Base-by-base conservation (phyloP, 495 filamentous ascomycete genomes). In the Trichoderma erinaceum region DNA sequence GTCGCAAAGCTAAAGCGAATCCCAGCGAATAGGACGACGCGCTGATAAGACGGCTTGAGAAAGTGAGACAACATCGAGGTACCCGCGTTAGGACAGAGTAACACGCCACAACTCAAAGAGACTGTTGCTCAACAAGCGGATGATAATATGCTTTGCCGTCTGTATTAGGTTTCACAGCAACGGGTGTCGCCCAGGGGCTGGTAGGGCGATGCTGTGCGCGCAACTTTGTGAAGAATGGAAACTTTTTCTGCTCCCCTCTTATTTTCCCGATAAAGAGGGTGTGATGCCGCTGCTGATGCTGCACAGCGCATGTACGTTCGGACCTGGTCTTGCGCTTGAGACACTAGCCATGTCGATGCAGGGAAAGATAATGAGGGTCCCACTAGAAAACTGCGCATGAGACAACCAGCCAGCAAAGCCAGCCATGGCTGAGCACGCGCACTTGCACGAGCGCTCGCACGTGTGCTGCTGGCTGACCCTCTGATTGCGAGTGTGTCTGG, bases 401-500 rank as follows among this genome's bases (percentile, higher is more conserved):
- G 56, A 61, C 56, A 56, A 56, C 0, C 50, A 23, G 50, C 50
- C 50, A 61, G 56, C 56, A 29, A 18, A 61, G 56, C 44, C 5
- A 38, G 35, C 35, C 56, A 18, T 15, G 56, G 56, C 25, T 25
- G 56, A 32, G 56, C 56, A 61, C 56, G 25, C 56, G 56, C 23
- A 15, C 56, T 61, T 61, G 56, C 56, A 61, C 56, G 56, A 23
- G 56, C 23, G 4, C 56, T 61, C 29, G 56, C 56, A 61, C 56
- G 25, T 61, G 56, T 61, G 56, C n/a, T 11, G 56, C 29, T 61
- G 56, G 25, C 56, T 32, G 56, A 61, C 56, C 56, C 56, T 61
- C 56, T 61, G 23, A 21, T 25, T 61, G 56, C 25, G 25, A 1
- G 23, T 61, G 56, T 61, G 56, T 61, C 16, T 61, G 56, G 4